A percentile compares a stretch with the other conserved stretches of the same genome.
These are phyloP conservation scores for Mimosa pudica DNA, from an alignment of 306 rosid genomes.

Conservation along the genomic window DNA sequence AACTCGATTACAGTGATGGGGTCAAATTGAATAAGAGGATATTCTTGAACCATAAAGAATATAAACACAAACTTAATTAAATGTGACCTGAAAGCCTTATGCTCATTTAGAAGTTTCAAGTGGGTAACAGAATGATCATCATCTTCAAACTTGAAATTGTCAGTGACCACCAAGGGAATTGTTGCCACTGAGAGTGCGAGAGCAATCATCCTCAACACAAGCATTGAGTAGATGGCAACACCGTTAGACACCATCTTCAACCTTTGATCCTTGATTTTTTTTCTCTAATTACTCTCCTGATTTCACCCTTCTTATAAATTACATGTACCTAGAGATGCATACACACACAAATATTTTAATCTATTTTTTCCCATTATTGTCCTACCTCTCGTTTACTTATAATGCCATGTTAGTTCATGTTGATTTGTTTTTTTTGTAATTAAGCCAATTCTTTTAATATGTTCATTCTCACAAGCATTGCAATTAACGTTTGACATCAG, in stretches of 20 bases:
- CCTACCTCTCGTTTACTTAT: no score
- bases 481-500: no score
- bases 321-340: no score
- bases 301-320: background rate
- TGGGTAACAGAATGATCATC: background rate
- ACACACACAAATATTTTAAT: no score
- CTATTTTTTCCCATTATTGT: no score
- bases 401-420: no score
- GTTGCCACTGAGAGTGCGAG: conserved; percentile 45
- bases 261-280: background rate
- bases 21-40: background rate
- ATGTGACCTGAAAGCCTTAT: conserved; percentile 41
- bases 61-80: background rate
- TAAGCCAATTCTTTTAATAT: no score
- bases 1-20: no score
- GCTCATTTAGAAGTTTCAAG: conserved; percentile 36
- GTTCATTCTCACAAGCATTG: no score
- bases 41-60: background rate
- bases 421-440: no score
- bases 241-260: conserved; percentile 40
- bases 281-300: background rate
- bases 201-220: conserved; percentile 51
- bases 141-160: conserved; percentile 27
- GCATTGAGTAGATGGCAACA: conserved; percentile 35
- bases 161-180: conserved; percentile 27